Conservation (phyloP, 768 basidiomycete species). For the Suillus variegatus region DNA sequence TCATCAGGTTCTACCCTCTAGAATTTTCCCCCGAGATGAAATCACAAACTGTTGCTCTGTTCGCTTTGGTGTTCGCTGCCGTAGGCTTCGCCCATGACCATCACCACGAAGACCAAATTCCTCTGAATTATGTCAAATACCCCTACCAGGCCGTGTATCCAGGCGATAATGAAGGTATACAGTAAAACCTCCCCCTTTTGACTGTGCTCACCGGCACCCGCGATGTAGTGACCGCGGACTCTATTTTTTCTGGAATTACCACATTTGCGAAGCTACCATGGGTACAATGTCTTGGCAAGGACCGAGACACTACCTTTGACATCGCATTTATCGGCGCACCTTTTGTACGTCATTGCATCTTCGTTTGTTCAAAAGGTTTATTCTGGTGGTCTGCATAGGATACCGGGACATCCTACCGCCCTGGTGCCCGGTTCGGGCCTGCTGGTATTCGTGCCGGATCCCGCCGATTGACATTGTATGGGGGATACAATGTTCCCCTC, state of each 20-base stretch:
- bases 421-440: slow-evolving; percentile 85
- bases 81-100: slow-evolving; percentile 39
- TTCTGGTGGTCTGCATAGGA: slow-evolving; percentile 40
- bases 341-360: slow-evolving; percentile 48
- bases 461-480: slow-evolving; percentile 71
- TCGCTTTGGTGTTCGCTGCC: slow-evolving; percentile 27
- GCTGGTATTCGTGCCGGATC: slow-evolving; percentile 81
- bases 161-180: slow-evolving; percentile 56
- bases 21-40: slow-evolving; percentile 22
- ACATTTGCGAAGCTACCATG: slow-evolving; percentile 90
- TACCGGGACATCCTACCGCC: slow-evolving; percentile 75
- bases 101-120: slow-evolving; percentile 54
- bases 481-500: slow-evolving; percentile 79
- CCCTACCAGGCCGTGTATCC: slow-evolving; percentile 64
- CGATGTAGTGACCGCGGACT: slow-evolving; percentile 66
- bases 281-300: slow-evolving; percentile 72
- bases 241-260: slow-evolving; percentile 79
- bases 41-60: slow-evolving; percentile 22
- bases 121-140: slow-evolving; percentile 66
- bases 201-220: background rate
- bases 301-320: slow-evolving; percentile 61
- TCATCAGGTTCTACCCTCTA: slow-evolving; percentile 3
- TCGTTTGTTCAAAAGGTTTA: background rate
- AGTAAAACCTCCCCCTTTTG: background rate
- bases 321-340: slow-evolving; percentile 83